Percentiles rank a stretch among this genome's conserved stretches.
Evolutionary conservation across 2,329 filamentous ascomycete genomes (phyloP).

Genomic region (Ceratocystiopsis brevicomis): DNA sequence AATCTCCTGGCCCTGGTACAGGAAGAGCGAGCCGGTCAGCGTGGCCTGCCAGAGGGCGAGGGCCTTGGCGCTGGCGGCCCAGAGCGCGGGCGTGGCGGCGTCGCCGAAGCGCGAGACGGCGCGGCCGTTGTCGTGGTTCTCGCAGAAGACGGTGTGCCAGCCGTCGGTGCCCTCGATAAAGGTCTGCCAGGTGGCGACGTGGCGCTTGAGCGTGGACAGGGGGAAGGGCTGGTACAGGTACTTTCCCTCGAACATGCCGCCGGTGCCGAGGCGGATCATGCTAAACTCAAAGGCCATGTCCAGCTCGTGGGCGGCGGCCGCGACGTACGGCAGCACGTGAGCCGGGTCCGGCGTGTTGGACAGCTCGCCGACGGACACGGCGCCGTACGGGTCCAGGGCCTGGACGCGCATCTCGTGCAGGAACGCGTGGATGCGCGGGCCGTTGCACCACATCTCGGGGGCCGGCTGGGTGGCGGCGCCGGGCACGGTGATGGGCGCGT

Average conservation of each 20-base stretch:
- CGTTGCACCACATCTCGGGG: conserved; percentile 42
- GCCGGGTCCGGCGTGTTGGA: conserved; percentile 39
- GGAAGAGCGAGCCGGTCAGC: conserved; percentile 33
- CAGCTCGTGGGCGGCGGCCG: conserved; percentile 36
- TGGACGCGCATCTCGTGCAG: conserved; percentile 42
- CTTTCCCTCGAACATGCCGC: conserved; percentile 19
- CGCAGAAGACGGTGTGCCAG: conserved; percentile 41
- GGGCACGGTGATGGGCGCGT: conserved; percentile 26
- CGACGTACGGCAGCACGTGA: conserved; percentile 40
- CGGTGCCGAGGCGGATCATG: conserved; percentile 40
- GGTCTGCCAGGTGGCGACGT: conserved; percentile 29
- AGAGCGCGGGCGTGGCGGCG: conserved; percentile 21
- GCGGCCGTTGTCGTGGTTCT: conserved; percentile 44
- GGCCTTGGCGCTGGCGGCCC: conserved; percentile 30
- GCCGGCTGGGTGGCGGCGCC: conserved; percentile 34
- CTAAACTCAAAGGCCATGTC: conserved; percentile 55
- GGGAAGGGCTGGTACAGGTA: conserved; percentile 33
- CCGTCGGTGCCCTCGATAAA: conserved; percentile 32
- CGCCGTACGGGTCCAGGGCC: conserved; percentile 50
- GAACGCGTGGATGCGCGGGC: conserved; percentile 50
- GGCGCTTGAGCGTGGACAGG: conserved; percentile 23
- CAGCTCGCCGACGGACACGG: conserved; percentile 55
- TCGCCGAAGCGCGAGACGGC: conserved; percentile 33
- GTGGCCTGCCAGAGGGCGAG: conserved; percentile 28
- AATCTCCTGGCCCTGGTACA: conserved; percentile 44